A percentile compares a stretch with the other conserved stretches of the same genome.
Evolutionary conservation across 1,139 yeast species (phyloP).

Genomic region (Debaryomycetaceae sp.): DNA sequence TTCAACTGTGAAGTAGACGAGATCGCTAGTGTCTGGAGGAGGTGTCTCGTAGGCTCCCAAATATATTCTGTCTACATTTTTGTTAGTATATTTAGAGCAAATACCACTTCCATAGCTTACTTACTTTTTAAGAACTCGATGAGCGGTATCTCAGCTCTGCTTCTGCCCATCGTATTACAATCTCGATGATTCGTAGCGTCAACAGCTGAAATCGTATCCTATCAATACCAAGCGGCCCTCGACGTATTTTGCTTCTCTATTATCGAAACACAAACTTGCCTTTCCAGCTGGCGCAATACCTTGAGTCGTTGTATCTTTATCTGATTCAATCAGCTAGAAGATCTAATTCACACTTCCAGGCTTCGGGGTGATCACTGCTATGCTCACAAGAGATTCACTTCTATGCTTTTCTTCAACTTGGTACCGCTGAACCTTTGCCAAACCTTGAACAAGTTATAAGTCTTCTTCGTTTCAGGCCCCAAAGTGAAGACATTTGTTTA

Average conservation of each 20-base stretch:
- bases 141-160: constrained; percentile 28
- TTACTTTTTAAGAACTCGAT: constrained; percentile 46
- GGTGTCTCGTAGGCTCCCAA: constrained; percentile 82
- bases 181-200: not conserved
- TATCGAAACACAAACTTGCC: not conserved
- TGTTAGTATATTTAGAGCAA: constrained; percentile 6
- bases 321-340: not conserved
- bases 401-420: not conserved
- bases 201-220: no score
- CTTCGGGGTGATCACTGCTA: not conserved
- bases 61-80: constrained; percentile 65
- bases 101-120: constrained; percentile 13
- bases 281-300: not conserved
- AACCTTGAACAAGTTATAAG: not conserved
- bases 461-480: not conserved
- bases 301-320: not conserved
- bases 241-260: not conserved
- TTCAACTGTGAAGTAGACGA: constrained; percentile 88
- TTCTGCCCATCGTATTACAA: constrained; percentile 14
- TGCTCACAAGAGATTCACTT: not conserved
- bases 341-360: not conserved
- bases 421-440: not conserved
- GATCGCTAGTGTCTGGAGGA: constrained; percentile 72
- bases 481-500: constrained; percentile 1
- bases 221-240: no score